A percentile compares a stretch with the other conserved stretches of the same genome.
Evolutionary conservation across 2,329 filamentous ascomycete genomes (phyloP).

Genomic region (Ploettnerulaceae sp.): DNA sequence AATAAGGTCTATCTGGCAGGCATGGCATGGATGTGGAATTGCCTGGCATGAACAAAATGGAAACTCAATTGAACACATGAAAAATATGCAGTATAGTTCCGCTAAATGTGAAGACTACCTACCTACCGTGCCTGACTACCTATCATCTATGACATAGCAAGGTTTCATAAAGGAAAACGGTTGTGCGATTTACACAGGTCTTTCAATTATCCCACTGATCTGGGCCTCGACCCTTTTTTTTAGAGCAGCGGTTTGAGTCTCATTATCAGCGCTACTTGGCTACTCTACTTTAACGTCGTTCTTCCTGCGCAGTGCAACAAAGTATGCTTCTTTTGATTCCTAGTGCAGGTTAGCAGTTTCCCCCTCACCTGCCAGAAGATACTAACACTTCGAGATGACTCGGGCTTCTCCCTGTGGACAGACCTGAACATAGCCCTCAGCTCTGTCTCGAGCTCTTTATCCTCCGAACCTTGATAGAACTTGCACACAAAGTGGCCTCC

Average conservation of each 20-base stretch:
- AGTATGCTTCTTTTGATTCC: conserved; percentile 83
- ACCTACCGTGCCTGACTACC: no score
- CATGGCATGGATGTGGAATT: conserved; percentile 23
- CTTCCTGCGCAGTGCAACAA: conserved; percentile 73
- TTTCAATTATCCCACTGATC: no score
- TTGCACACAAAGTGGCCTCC: conserved; percentile 96
- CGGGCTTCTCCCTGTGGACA: conserved; percentile 85
- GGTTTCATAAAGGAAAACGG: no score
- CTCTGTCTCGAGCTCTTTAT: conserved; percentile 70
- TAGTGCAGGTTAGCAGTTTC: conserved; percentile 34
- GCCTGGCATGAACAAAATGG: conserved; percentile 18
- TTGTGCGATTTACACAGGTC: no score
- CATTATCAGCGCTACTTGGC: neutral
- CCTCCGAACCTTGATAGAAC: conserved; percentile 89
- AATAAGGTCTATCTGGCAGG: conserved; percentile 12
- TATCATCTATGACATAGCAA: no score
- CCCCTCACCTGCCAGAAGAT: neutral
- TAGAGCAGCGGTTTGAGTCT: neutral
- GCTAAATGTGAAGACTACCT: no score
- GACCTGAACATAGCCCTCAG: conserved; percentile 72
- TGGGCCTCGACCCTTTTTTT: neutral
- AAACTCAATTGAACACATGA: conserved; percentile 15
- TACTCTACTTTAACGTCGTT: conserved; percentile 31
- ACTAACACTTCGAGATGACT: conserved; percentile 79
- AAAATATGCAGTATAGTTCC: neutral